Base-by-base conservation (phyloP, 805 yeast genomes). In the Candida sakaeoensis region DNA sequence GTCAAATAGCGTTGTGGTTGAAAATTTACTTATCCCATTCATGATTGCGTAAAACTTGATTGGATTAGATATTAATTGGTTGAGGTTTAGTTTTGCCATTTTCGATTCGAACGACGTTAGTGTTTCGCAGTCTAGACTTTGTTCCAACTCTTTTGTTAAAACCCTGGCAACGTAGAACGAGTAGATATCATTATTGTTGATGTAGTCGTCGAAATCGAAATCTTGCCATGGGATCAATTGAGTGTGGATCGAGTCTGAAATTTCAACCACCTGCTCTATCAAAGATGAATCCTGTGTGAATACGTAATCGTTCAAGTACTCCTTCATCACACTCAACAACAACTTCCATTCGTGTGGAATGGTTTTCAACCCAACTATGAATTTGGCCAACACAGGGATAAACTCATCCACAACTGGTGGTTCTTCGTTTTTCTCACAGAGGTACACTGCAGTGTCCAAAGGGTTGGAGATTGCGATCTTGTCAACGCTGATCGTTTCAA, bases 391-490 rank as follows among this genome's bases (percentile, higher is more conserved):
- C 2, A 39, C 24, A 8, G 44, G 43, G 5, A 44, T 32, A 12
- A 22, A 28, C 5, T 42, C 29, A 19, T 40, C 39, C 8, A 24
- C n/a, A n/a, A n/a, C 2, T 16, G 8, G 5, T 16, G 21, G 29
- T 6, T 9, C 9, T 10, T 22, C 22, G 16, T 7, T 19, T 10
- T 10, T 4, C 6, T 22, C 22, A 14, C 57, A 44, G 28, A 70
- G 55, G 34, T 64, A 67, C 1, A 72, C 57, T 39, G 65, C 71
- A 9, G 64, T 59, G 18, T 61, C 71, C 34, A 79, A 50, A 1
- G 77, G 68, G 47, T 75, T 77, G 0, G 77, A 72, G 18, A 76
- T 50, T 0, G 80, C 52, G 15, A 77, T 43, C 29, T 65, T 55
- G 10, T 52, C 39, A 3, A 38, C 35, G n/a, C 47, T 33, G 12